A percentile compares a stretch with the other conserved stretches of the same genome.
Evolutionary conservation across 495 filamentous ascomycete genomes (phyloP).

Genomic region (Penicillium verhagenii): DNA sequence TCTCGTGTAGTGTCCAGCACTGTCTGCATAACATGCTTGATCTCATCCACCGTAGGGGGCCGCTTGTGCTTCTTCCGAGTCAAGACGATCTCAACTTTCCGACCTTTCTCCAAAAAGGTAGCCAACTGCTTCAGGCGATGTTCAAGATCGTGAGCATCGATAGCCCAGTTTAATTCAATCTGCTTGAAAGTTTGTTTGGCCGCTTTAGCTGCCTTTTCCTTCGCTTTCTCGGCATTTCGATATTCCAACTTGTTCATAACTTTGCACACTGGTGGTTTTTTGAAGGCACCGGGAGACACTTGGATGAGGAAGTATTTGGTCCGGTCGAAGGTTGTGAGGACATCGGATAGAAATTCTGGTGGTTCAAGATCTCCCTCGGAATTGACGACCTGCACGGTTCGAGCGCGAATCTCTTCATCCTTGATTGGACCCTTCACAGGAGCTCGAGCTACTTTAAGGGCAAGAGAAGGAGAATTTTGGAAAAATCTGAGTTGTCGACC

Average conservation of each 20-base stretch:
- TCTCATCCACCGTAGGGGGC: constrained; percentile 40
- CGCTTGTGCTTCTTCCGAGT: constrained; percentile 47
- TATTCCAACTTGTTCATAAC: constrained; percentile 53
- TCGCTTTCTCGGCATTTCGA: constrained; percentile 40
- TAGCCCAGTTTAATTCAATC: constrained; percentile 83
- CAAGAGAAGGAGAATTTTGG: constrained; percentile 14
- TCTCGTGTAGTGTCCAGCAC: constrained; percentile 36
- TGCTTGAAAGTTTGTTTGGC: constrained; percentile 54
- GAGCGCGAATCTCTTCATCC: constrained; percentile 56
- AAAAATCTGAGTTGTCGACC: constrained; percentile 11
- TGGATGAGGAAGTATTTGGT: constrained; percentile 55
- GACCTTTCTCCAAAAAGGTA: constrained; percentile 62
- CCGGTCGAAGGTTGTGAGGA: constrained; percentile 51
- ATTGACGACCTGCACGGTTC: constrained; percentile 54
- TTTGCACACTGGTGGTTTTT: constrained; percentile 60
- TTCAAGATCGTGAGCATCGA: constrained; percentile 62
- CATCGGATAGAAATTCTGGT: constrained; percentile 36
- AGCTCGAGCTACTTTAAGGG: constrained; percentile 4
- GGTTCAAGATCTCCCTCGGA: constrained; percentile 46
- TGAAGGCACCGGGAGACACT: constrained; percentile 41
- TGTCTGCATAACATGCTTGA: constrained; percentile 40
- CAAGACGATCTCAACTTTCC: constrained; percentile 61
- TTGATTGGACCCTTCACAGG: constrained; percentile 20
- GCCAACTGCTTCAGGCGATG: constrained; percentile 60
- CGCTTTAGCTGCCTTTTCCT: constrained; percentile 37